phyloP scores from a whole-genome alignment of 148 eudicot species.

The Limonium bicolor region DNA sequence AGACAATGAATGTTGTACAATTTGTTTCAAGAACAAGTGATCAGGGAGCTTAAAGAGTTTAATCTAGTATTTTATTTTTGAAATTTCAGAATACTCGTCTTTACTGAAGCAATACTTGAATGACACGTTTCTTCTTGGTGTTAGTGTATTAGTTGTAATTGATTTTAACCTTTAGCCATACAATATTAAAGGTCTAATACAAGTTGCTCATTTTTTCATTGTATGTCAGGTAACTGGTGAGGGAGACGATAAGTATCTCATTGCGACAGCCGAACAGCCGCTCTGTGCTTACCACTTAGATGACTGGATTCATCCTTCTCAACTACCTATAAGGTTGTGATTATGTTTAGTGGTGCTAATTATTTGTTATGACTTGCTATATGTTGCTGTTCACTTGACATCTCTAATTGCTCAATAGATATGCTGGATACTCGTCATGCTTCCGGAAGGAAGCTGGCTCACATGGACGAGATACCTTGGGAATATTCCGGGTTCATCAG shows the following conservation, averaged over 20 bases:
- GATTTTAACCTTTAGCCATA: too few relatives aligned
- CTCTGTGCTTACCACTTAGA: slow-evolving; percentile 89
- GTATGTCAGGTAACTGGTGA: slow-evolving; percentile 87
- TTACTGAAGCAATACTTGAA: too few relatives aligned
- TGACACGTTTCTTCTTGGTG: too few relatives aligned
- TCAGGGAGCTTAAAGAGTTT: too few relatives aligned
- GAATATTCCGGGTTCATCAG: slow-evolving; percentile 89
- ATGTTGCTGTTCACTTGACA: slow-evolving; percentile 3
- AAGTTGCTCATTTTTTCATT: slow-evolving; percentile 5
- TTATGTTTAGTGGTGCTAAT: too few relatives aligned
- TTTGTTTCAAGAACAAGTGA: too few relatives aligned
- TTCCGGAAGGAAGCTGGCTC: slow-evolving; percentile 96
- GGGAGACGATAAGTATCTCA: slow-evolving; percentile 92
- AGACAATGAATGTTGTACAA: too few relatives aligned
- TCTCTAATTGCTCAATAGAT: slow-evolving; percentile 21
- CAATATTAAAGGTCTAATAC: too few relatives aligned
- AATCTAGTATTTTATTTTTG: too few relatives aligned
- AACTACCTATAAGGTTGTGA: slow-evolving; percentile 67
- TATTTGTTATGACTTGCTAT: background rate
- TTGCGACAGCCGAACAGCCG: slow-evolving; percentile 96
- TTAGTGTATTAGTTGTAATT: too few relatives aligned
- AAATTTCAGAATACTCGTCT: too few relatives aligned
- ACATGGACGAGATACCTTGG: slow-evolving; percentile 88
- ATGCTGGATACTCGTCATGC: slow-evolving; percentile 89
- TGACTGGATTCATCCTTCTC: slow-evolving; percentile 85